phyloP scores from a whole-genome alignment of 1,284 basidiomycete genomes.

The Ustilago hordei region DNA sequence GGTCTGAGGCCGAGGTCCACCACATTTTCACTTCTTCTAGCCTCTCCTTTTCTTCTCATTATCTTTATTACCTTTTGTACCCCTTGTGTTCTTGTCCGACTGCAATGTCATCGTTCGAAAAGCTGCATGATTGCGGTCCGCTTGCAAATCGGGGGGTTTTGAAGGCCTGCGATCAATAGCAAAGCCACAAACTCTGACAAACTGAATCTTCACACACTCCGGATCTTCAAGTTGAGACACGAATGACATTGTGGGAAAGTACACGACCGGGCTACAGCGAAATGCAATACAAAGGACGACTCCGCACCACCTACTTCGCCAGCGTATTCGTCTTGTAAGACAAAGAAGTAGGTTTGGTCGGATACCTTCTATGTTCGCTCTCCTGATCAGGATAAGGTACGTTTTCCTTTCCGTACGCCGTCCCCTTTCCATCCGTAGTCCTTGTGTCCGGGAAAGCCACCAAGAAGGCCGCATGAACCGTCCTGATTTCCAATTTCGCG shows the following conservation, averaged over 20 bases:
- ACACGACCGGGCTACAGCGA: background rate
- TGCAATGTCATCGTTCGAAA: slow-evolving; percentile 6
- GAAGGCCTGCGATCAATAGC: background rate
- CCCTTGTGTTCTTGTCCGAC: background rate
- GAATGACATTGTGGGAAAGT: background rate
- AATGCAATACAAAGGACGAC: background rate
- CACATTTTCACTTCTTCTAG: background rate
- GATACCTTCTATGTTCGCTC: slow-evolving; percentile 48
- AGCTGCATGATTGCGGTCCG: background rate
- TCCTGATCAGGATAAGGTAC: slow-evolving; percentile 45
- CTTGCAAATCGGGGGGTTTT: background rate
- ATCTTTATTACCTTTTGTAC: background rate
- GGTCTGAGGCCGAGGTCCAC: slow-evolving; percentile 22
- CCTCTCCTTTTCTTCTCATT: slow-evolving; percentile 1
- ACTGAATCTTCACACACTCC: background rate
- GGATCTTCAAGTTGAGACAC: background rate
- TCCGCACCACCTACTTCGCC: background rate
- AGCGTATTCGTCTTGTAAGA: slow-evolving; percentile 25
- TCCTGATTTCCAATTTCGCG: slow-evolving; percentile 51
- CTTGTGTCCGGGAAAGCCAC: slow-evolving; percentile 27
- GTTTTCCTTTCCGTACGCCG: background rate
- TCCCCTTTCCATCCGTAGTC: slow-evolving; percentile 22
- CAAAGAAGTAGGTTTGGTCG: slow-evolving; percentile 30
- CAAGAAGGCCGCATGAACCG: slow-evolving; percentile 40
- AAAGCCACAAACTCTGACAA: background rate